Percentiles rank a stretch among this genome's conserved stretches.
Conservation (phyloP, 441 rosid genomes). For the Jatropha multifida region DNA sequence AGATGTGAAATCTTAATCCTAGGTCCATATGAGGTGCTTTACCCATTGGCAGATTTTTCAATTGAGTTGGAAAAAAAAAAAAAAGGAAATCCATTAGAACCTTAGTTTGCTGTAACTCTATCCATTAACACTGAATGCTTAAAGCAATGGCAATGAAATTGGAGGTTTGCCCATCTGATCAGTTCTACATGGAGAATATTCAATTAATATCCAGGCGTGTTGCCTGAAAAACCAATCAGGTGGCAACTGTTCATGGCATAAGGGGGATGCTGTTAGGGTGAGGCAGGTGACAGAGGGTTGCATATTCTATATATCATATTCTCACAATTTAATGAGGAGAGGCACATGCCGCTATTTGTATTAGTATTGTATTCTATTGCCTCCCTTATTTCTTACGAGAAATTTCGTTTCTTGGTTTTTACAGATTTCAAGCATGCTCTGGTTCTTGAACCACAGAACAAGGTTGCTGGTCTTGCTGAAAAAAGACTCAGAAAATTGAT, state of each 20-base stretch:
- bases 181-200: background rate
- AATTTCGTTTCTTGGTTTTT: background rate
- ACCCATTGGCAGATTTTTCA: background rate
- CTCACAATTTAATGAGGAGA: too few species aligned
- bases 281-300: background rate
- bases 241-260: background rate
- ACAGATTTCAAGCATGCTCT: conserved; percentile 89
- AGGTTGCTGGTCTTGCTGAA: conserved; percentile 62
- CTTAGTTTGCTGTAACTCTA: background rate
- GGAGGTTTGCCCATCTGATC: background rate
- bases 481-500: conserved; percentile 63
- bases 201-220: background rate
- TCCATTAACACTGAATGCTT: background rate
- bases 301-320: background rate
- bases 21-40: background rate
- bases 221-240: background rate
- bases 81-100: background rate
- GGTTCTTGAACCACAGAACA: conserved; percentile 89
- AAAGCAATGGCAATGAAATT: background rate
- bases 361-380: background rate
- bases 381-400: background rate
- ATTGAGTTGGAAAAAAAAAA: background rate
- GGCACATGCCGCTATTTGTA: background rate
- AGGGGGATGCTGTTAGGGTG: background rate
- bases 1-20: background rate